phyloP scores from a whole-genome alignment of 495 filamentous ascomycete species.

The Aspergillus haitiensis region DNA sequence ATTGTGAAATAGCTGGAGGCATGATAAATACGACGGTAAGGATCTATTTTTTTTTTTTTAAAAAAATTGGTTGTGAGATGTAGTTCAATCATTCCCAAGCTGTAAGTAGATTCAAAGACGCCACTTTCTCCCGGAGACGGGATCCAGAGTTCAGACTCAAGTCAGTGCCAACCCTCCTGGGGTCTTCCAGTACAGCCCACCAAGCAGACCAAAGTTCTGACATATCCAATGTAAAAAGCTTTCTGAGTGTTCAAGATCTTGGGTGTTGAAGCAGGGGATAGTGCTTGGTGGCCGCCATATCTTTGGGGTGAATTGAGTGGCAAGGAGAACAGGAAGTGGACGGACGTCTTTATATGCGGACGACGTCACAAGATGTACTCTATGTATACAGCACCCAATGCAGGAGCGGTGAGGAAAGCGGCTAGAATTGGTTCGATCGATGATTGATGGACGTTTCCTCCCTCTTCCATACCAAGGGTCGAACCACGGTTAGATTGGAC shows the following conservation, averaged over 20 bases:
- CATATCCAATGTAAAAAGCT: conserved; percentile 27
- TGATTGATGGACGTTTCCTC: too few species aligned
- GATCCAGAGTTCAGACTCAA: conserved; percentile 21
- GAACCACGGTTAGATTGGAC: too few species aligned
- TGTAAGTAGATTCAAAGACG: not conserved
- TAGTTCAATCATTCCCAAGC: conserved; percentile 14
- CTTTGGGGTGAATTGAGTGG: not conserved
- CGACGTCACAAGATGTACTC: conserved; percentile 26
- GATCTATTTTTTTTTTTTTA: conserved; percentile 6
- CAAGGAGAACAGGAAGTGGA: conserved; percentile 4
- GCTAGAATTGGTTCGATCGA: conserved; percentile 1
- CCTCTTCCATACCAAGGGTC: too few species aligned
- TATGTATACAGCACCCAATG: not conserved
- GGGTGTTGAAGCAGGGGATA: conserved; percentile 6
- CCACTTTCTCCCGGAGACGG: not conserved
- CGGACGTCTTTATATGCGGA: conserved; percentile 15
- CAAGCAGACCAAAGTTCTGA: conserved; percentile 25
- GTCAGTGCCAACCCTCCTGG: conserved; percentile 30
- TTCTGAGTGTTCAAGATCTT: conserved; percentile 12
- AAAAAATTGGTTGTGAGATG: conserved; percentile 12
- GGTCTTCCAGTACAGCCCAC: conserved; percentile 28
- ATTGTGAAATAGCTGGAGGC: conserved; percentile 27
- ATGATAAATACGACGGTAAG: conserved; percentile 14
- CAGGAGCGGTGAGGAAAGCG: conserved; percentile 25
- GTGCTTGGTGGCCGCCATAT: conserved; percentile 17